A percentile compares a stretch with the other conserved stretches of the same genome.
Evolutionary conservation across 495 filamentous ascomycete species (phyloP).

Genomic region (Penicillium dipodomyicola): DNA sequence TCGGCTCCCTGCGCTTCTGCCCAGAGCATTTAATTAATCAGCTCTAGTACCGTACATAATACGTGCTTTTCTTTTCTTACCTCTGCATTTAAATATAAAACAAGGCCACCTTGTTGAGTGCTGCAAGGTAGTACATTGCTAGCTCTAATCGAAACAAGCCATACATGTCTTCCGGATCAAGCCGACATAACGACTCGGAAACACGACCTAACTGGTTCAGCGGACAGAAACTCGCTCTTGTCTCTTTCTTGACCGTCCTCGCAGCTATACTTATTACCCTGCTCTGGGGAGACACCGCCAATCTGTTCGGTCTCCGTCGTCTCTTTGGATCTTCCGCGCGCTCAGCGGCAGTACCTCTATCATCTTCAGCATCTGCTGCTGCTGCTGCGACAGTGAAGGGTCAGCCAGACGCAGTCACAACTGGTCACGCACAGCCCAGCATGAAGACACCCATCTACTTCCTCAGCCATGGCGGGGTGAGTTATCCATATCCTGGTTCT

Average conservation of each 20-base stretch:
- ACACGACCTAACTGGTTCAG: conserved; percentile 3
- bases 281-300: conserved; percentile 26
- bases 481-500: conserved; percentile 27
- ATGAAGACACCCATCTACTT: conserved; percentile 70
- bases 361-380: conserved; percentile 6
- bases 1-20: conserved; percentile 14
- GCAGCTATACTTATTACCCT: conserved; percentile 19
- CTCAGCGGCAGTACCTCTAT: conserved; percentile 2
- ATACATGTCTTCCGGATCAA: conserved; percentile 30
- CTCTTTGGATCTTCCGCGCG: conserved; percentile 24
- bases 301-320: conserved; percentile 34
- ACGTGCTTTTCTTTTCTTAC: neutral
- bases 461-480: conserved; percentile 72
- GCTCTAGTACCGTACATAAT: neutral
- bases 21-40: conserved; percentile 1
- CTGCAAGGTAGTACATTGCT: neutral
- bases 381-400: conserved; percentile 2
- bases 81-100: neutral
- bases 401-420: neutral
- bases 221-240: conserved; percentile 8
- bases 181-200: conserved; percentile 5
- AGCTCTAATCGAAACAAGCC: neutral
- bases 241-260: conserved; percentile 19
- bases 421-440: conserved; percentile 1
- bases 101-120: neutral